Percentiles rank a stretch among this genome's conserved stretches.
These are phyloP conservation scores for Pleurotus eryngii DNA, from an alignment of 768 basidiomycete species.

Conservation along the genomic window DNA sequence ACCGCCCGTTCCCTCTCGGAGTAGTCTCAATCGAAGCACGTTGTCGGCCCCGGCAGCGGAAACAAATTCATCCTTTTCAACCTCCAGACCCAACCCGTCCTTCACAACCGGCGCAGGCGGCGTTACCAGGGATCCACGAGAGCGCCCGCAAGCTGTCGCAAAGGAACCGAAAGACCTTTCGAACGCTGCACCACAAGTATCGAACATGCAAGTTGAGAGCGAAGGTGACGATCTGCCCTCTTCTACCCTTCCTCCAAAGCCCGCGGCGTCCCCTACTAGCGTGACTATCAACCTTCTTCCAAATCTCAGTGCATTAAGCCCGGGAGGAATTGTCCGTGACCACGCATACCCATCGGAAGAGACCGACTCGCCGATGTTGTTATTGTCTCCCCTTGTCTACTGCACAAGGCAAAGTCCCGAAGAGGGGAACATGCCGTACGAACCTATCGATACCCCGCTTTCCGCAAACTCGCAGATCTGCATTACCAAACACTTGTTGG, in stretches of 20 bases:
- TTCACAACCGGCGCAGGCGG: not conserved
- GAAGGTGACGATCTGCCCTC: not conserved
- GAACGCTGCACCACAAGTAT: not conserved
- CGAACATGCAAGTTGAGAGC: not conserved
- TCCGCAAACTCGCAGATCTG: not conserved
- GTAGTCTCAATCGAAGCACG: not conserved
- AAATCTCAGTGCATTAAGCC: not conserved
- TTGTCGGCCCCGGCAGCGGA: not conserved
- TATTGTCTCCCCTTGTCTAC: not conserved
- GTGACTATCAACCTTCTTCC: not conserved
- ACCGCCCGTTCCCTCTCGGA: not conserved
- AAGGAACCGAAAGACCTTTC: not conserved
- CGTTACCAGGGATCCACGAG: no score
- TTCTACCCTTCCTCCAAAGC: not conserved
- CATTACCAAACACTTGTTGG: constrained; percentile 1
- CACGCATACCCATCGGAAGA: not conserved
- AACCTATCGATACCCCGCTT: not conserved
- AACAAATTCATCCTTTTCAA: not conserved
- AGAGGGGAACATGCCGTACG: not conserved
- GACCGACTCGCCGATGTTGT: not conserved
- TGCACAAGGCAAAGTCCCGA: not conserved
- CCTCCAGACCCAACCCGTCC: not conserved
- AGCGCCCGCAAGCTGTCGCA: no score
- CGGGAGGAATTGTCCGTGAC: not conserved
- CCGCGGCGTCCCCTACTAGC: not conserved